These are phyloP conservation scores for Suillus brevipes DNA, from an alignment of 768 basidiomycete species.

Conservation along the genomic window DNA sequence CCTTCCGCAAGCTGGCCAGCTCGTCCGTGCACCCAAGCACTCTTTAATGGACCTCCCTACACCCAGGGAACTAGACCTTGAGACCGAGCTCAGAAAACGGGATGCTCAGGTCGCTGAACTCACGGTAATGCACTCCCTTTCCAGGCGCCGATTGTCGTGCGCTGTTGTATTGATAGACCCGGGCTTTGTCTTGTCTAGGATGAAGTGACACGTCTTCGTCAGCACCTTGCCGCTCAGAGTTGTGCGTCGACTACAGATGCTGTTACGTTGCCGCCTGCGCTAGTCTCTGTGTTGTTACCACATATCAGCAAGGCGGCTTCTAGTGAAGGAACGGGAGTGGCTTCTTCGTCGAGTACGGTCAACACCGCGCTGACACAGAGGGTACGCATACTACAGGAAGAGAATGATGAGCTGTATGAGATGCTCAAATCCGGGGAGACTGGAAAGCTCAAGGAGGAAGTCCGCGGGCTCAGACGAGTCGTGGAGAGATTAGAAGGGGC, in stretches of 20 bases:
- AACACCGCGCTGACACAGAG: slow-evolving; percentile 75
- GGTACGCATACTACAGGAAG: slow-evolving; percentile 72
- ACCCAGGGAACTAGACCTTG: slow-evolving; percentile 78
- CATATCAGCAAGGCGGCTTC: slow-evolving; percentile 53
- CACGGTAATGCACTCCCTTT: slow-evolving; percentile 50
- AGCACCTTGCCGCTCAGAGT: slow-evolving; percentile 62
- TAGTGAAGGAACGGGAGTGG: slow-evolving; percentile 28
- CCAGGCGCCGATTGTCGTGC: slow-evolving; percentile 22
- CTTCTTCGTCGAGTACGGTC: slow-evolving; percentile 53
- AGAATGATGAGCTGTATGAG: slow-evolving; percentile 85
- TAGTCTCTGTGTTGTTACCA: slow-evolving; percentile 68
- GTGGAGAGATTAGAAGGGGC: slow-evolving; percentile 73
- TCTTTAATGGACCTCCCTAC: slow-evolving; percentile 67
- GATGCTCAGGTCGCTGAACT: slow-evolving; percentile 73
- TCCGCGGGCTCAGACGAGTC: slow-evolving; percentile 63
- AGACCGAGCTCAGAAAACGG: slow-evolving; percentile 71
- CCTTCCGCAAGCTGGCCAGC: slow-evolving; percentile 13
- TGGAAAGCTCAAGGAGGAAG: slow-evolving; percentile 81
- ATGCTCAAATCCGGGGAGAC: slow-evolving; percentile 74
- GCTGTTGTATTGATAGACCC: slow-evolving; percentile 19
- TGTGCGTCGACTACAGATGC: slow-evolving; percentile 58
- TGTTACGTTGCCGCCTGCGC: slow-evolving; percentile 67
- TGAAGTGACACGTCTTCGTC: slow-evolving; percentile 69
- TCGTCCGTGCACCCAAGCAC: slow-evolving; percentile 16
- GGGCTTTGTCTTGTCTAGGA: slow-evolving; percentile 45